These are phyloP conservation scores for Picea engelmannii DNA, from an alignment of 83 land plant genomes.

Conservation along the genomic window DNA sequence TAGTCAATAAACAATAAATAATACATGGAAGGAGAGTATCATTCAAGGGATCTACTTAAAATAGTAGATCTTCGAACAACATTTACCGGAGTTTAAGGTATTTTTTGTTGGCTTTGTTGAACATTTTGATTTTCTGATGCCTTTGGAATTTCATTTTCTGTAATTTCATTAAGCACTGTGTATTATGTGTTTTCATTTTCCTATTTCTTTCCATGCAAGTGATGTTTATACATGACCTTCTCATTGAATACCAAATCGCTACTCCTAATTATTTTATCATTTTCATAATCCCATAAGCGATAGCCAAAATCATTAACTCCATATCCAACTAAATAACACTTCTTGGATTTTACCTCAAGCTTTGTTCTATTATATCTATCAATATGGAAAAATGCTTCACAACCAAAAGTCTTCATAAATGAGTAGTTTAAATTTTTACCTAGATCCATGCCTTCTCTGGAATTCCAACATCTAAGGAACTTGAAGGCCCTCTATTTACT, in stretches of 20 bases:
- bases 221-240: neutral
- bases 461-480: neutral
- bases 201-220: neutral
- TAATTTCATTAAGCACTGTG: neutral
- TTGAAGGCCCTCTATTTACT: neutral
- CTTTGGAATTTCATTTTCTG: too few species aligned
- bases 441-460: neutral
- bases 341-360: constrained; percentile 3
- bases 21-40: too few species aligned
- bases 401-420: neutral
- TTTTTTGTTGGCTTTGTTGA: too few species aligned
- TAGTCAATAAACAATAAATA: too few species aligned
- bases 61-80: too few species aligned
- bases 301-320: neutral
- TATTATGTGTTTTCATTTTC: neutral
- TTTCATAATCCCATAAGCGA: neutral
- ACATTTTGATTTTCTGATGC: too few species aligned
- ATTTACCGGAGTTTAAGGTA: too few species aligned
- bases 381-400: neutral
- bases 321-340: neutral
- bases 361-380: neutral
- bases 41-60: too few species aligned
- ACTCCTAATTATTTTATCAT: neutral
- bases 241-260: neutral
- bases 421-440: neutral